Conservation (phyloP, 805 yeast genomes). For the Candida taoyuanica region DNA sequence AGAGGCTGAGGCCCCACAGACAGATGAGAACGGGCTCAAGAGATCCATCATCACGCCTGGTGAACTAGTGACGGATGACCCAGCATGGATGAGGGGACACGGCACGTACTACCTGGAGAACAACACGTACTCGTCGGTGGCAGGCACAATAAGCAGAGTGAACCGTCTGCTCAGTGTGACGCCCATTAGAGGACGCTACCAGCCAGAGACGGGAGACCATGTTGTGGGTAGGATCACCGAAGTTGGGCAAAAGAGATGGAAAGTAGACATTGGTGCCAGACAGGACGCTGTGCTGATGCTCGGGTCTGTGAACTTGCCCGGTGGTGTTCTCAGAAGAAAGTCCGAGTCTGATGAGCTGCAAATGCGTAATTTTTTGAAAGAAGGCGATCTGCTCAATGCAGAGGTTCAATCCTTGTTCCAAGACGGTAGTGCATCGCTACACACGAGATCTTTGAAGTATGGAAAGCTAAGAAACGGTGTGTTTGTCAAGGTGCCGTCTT, state of each 20-base stretch:
- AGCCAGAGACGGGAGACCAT: slow-evolving; percentile 96
- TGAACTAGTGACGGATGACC: slow-evolving; percentile 91
- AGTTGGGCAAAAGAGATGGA: slow-evolving; percentile 93
- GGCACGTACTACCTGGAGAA: slow-evolving; percentile 83
- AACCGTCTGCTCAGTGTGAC: slow-evolving; percentile 81
- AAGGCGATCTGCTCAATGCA: slow-evolving; percentile 92
- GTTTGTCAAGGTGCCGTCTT: slow-evolving; percentile 75
- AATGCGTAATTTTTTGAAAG: slow-evolving; percentile 91
- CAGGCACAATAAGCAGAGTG: slow-evolving; percentile 83
- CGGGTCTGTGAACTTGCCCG: slow-evolving; percentile 95
- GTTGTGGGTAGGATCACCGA: slow-evolving; percentile 90
- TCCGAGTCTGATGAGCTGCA: slow-evolving; percentile 94
- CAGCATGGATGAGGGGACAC: slow-evolving; percentile 98
- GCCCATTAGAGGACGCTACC: slow-evolving; percentile 82
- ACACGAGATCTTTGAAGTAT: slow-evolving; percentile 90
- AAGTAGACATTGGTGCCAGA: slow-evolving; percentile 92
- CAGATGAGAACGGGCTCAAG: slow-evolving; percentile 28
- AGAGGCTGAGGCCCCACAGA: slow-evolving; percentile 11
- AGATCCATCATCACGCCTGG: slow-evolving; percentile 82
- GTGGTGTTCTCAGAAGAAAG: slow-evolving; percentile 92
- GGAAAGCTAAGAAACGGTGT: slow-evolving; percentile 93
- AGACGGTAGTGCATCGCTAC: slow-evolving; percentile 91
- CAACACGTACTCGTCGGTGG: slow-evolving; percentile 83
- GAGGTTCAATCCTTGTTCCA: slow-evolving; percentile 88
- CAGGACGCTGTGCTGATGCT: slow-evolving; percentile 89